Percentiles rank a stretch among this genome's conserved stretches.
phyloP scores from a whole-genome alignment of 148 eudicot species.

The Camellia lanceoleosa region DNA sequence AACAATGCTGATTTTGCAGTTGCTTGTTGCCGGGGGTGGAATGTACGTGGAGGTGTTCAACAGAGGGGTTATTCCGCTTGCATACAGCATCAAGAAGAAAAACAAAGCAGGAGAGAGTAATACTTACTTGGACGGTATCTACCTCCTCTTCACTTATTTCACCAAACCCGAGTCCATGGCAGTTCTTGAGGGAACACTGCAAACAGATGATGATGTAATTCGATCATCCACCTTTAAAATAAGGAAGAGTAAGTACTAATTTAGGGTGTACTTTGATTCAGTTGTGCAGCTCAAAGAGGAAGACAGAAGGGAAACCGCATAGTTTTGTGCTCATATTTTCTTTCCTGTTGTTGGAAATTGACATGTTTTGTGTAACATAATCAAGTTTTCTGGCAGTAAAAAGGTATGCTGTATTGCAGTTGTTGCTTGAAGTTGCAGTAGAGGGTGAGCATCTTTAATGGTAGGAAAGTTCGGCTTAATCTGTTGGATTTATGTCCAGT shows the following conservation, averaged over 20 bases:
- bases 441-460: no score
- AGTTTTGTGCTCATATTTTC: neutral
- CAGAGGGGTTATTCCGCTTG: conserved; percentile 86
- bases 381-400: conserved; percentile 1
- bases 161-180: conserved; percentile 83
- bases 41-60: conserved; percentile 32
- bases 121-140: conserved; percentile 87
- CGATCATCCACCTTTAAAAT: conserved; percentile 71
- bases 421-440: no score
- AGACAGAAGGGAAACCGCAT: neutral
- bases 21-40: conserved; percentile 19
- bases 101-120: conserved; percentile 89
- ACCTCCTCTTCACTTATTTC: conserved; percentile 85
- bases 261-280: neutral
- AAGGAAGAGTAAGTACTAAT: conserved; percentile 66
- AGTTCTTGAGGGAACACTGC: conserved; percentile 45
- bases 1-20: conserved; percentile 1
- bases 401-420: neutral
- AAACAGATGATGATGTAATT: conserved; percentile 66
- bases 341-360: neutral
- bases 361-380: neutral
- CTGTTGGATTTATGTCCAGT: no score
- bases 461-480: no score
- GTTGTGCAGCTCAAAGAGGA: conserved; percentile 2
- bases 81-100: conserved; percentile 79